Conservation (phyloP, 306 rosid species). For the Bauhinia variegata region DNA sequence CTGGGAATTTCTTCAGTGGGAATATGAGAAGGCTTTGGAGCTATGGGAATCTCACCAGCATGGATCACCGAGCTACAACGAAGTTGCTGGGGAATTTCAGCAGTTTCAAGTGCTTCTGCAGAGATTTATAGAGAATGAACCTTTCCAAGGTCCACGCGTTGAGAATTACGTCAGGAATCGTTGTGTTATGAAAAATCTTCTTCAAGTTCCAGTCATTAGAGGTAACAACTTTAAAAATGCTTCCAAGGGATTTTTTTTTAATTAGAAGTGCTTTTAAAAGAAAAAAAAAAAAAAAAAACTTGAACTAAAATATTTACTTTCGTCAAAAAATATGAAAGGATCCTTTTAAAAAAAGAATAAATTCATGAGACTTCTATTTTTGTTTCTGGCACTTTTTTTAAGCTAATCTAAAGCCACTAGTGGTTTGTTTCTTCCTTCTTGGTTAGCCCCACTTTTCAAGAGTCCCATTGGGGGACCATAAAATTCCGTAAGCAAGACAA, state of each 20-base stretch:
- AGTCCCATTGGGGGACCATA: constrained; percentile 33
- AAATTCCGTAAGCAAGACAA: constrained; percentile 17
- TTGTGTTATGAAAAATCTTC: constrained; percentile 59
- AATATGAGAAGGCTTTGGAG: constrained; percentile 62
- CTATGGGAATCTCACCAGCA: constrained; percentile 60
- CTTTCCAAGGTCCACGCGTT: constrained; percentile 73
- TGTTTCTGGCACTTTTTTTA: too few relatives aligned
- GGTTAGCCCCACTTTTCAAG: constrained; percentile 20
- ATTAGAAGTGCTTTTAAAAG: too few relatives aligned
- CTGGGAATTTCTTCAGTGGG: constrained; percentile 92
- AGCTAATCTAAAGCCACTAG: too few relatives aligned
- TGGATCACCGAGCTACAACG: constrained; percentile 50
- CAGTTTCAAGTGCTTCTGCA: constrained; percentile 80
- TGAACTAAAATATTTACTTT: too few relatives aligned
- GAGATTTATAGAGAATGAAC: constrained; percentile 80
- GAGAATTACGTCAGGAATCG: constrained; percentile 72
- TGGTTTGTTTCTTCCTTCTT: neutral
- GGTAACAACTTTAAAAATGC: constrained; percentile 43
- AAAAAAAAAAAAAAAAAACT: too few relatives aligned
- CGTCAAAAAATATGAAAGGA: too few relatives aligned
- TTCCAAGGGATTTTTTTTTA: neutral
- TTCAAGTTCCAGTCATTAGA: constrained; percentile 78
- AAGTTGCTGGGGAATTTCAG: constrained; percentile 84
- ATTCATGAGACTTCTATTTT: too few relatives aligned
- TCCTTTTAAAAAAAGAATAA: too few relatives aligned